These are phyloP conservation scores for Uncinocarpus reesii DNA, from an alignment of 2,329 filamentous ascomycete species.

Conservation along the genomic window DNA sequence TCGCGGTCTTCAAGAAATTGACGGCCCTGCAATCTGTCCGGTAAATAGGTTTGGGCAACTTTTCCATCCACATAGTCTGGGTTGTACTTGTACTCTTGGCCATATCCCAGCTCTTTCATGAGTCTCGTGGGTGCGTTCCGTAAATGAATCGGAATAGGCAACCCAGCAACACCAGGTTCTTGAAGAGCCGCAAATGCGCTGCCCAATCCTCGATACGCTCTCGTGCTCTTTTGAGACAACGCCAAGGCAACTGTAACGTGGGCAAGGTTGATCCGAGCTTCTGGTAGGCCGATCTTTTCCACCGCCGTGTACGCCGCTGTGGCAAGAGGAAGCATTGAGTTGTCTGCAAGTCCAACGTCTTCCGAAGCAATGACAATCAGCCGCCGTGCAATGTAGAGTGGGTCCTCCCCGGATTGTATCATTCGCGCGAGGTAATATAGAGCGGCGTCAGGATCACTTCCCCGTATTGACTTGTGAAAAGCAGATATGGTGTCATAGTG, in stretches of 20 bases:
- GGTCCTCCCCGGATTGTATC: slow-evolving; percentile 90
- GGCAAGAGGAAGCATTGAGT: slow-evolving; percentile 68
- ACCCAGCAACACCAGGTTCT: slow-evolving; percentile 69
- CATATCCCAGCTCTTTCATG: slow-evolving; percentile 89
- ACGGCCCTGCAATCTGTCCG: slow-evolving; percentile 59
- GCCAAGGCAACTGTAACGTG: slow-evolving; percentile 76
- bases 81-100: slow-evolving; percentile 91
- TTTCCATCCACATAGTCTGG: slow-evolving; percentile 75
- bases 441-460: slow-evolving; percentile 73
- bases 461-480: slow-evolving; percentile 90
- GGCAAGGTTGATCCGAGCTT: slow-evolving; percentile 82
- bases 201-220: slow-evolving; percentile 71
- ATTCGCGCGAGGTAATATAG: slow-evolving; percentile 94
- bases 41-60: slow-evolving; percentile 85
- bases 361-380: slow-evolving; percentile 93
- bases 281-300: slow-evolving; percentile 90
- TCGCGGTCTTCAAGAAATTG: slow-evolving; percentile 70
- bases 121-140: slow-evolving; percentile 83
- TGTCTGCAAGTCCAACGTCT: slow-evolving; percentile 85
- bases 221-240: slow-evolving; percentile 73
- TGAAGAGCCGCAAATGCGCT: slow-evolving; percentile 68
- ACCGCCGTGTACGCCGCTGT: slow-evolving; percentile 77
- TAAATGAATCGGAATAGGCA: slow-evolving; percentile 78
- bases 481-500: slow-evolving; percentile 97
- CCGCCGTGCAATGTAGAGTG: slow-evolving; percentile 79